Evolutionary conservation across 345 rosid genomes (phyloP).

Genomic region (Arabis hirsuta): DNA sequence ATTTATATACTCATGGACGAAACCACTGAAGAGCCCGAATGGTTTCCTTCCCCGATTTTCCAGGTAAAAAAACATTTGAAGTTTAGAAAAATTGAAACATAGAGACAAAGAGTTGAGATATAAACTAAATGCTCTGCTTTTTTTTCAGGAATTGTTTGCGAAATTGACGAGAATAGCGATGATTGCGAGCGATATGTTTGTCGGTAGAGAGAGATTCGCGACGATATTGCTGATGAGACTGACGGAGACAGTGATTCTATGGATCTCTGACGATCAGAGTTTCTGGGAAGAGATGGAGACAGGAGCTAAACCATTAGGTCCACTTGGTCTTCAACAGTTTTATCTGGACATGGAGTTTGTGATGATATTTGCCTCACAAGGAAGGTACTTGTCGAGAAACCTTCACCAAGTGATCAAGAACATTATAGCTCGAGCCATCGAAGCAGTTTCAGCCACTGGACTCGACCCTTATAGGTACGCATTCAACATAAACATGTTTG

Average conservation of each 20-base stretch:
- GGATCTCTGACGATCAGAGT: constrained; percentile 89
- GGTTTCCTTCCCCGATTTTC: constrained; percentile 83
- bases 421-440: constrained; percentile 87
- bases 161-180: constrained; percentile 68
- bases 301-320: constrained; percentile 72
- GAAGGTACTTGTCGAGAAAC: constrained; percentile 82
- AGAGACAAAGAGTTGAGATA: background rate
- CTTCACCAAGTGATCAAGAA: constrained; percentile 86
- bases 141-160: constrained; percentile 63
- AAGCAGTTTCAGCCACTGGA: constrained; percentile 69
- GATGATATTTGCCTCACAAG: constrained; percentile 82
- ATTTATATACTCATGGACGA: constrained; percentile 68
- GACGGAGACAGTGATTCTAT: constrained; percentile 85
- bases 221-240: constrained; percentile 85
- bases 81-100: background rate
- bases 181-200: constrained; percentile 71
- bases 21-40: constrained; percentile 67
- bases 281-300: constrained; percentile 90
- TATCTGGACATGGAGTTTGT: constrained; percentile 96
- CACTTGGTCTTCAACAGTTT: constrained; percentile 89
- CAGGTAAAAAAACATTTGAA: constrained; percentile 49
- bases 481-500: constrained; percentile 1
- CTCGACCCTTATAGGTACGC: constrained; percentile 72
- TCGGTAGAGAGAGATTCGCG: constrained; percentile 90
- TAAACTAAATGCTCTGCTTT: constrained; percentile 2